Conservation (phyloP, 1,284 basidiomycete genomes). For the Cryptococcus sp. region DNA sequence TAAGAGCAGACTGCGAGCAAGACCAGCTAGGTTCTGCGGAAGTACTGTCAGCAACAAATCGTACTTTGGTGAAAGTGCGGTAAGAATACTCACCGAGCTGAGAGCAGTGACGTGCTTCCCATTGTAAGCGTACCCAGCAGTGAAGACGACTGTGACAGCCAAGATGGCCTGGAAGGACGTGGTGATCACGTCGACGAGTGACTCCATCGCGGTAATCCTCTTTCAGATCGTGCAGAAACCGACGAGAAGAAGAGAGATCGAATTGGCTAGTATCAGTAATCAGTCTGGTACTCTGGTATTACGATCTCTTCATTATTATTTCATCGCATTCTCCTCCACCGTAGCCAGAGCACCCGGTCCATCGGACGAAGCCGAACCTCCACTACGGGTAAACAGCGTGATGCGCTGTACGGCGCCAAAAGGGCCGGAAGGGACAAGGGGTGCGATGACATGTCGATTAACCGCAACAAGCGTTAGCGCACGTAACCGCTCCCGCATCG, state of each 20-base stretch:
- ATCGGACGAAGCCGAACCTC: no score
- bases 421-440: no score
- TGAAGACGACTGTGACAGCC: conserved; percentile 38
- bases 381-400: no score
- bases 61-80: not conserved
- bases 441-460: not conserved
- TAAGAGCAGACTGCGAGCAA: conserved; percentile 32
- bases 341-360: no score
- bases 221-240: no score
- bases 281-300: no score
- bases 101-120: conserved; percentile 17
- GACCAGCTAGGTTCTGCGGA: conserved; percentile 22
- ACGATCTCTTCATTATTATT: no score
- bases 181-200: conserved; percentile 42
- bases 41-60: not conserved
- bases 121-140: conserved; percentile 41
- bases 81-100: conserved; percentile 19
- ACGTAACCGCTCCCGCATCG: no score
- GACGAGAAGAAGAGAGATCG: no score
- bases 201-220: conserved; percentile 29
- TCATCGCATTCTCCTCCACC: no score
- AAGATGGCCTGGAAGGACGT: conserved; percentile 42
- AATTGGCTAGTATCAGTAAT: no score
- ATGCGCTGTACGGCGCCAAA: no score
- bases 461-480: not conserved